phyloP scores from a whole-genome alignment of 2,329 filamentous ascomycete species.

The Niveomyces coronatus region DNA sequence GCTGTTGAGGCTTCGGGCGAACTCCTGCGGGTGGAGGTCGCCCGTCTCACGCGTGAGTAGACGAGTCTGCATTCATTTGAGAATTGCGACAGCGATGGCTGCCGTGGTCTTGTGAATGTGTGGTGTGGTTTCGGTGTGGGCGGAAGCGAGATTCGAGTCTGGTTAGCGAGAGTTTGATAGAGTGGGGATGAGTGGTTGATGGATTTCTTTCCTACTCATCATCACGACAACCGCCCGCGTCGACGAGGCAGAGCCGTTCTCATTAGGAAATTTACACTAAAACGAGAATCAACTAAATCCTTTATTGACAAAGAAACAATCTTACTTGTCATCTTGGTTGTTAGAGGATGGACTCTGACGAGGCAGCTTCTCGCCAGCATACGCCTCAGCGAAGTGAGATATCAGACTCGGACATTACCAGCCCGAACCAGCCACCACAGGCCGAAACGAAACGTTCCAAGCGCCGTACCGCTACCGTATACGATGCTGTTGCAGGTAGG shows the following conservation, averaged over 20 bases:
- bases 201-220: no score
- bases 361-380: not conserved
- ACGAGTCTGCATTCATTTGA: conserved; percentile 57
- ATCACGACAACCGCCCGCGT: no score
- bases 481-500: conserved; percentile 63
- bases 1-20: conserved; percentile 56
- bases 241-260: no score
- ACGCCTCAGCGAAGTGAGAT: conserved; percentile 9
- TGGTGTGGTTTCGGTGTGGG: no score
- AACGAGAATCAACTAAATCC: no score
- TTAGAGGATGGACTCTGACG: conserved; percentile 5
- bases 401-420: conserved; percentile 3
- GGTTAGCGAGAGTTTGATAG: no score
- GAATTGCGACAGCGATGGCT: conserved; percentile 4
- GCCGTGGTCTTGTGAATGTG: no score
- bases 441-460: conserved; percentile 15
- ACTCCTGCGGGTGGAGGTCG: conserved; percentile 49
- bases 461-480: conserved; percentile 44
- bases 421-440: conserved; percentile 9
- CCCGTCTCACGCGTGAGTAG: conserved; percentile 69
- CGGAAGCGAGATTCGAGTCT: no score
- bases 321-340: no score
- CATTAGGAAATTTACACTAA: no score
- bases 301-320: no score
- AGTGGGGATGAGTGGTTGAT: no score